Percentiles rank a stretch among this genome's conserved stretches.
These are phyloP conservation scores for Metarhizium robertsii DNA, from an alignment of 2,329 filamentous ascomycete species.

Conservation along the genomic window DNA sequence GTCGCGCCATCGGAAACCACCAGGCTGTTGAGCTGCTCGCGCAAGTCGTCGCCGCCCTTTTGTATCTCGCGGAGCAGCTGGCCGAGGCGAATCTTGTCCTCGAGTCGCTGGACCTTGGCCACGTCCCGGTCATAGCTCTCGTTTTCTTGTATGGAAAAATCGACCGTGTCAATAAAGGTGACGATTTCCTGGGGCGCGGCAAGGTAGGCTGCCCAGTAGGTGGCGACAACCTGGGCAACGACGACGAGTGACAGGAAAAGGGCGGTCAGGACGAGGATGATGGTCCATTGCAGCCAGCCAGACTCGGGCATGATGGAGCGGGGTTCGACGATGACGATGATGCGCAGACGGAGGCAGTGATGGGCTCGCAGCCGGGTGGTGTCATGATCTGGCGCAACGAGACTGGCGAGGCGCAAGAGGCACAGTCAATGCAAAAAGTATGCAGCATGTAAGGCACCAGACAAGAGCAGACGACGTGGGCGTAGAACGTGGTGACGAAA, in stretches of 20 bases:
- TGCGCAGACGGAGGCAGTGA: slow-evolving; percentile 7
- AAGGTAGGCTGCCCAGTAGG: slow-evolving; percentile 46
- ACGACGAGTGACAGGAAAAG: slow-evolving; percentile 46
- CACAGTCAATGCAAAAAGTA: slow-evolving; percentile 2
- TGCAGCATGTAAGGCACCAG: slow-evolving; percentile 1
- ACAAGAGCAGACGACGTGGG: neutral
- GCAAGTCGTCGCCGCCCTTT: slow-evolving; percentile 48
- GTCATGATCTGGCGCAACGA: slow-evolving; percentile 5
- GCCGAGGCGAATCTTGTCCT: slow-evolving; percentile 52
- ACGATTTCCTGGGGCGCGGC: slow-evolving; percentile 48
- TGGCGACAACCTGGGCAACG: slow-evolving; percentile 39
- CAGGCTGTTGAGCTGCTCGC: slow-evolving; percentile 47
- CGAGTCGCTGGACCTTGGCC: slow-evolving; percentile 45
- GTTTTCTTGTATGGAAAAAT: slow-evolving; percentile 54
- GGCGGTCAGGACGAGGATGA: slow-evolving; percentile 49
- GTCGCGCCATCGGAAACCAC: slow-evolving; percentile 35
- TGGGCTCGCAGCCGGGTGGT: slow-evolving; percentile 6
- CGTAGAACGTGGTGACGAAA: slow-evolving; percentile 1
- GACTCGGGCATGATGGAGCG: slow-evolving; percentile 38
- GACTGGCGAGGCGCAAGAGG: neutral
- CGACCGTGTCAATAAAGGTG: slow-evolving; percentile 49
- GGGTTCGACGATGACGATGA: slow-evolving; percentile 11
- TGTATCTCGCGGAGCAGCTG: slow-evolving; percentile 54
- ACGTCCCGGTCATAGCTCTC: slow-evolving; percentile 55
- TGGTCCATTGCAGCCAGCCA: slow-evolving; percentile 44